Percentiles rank a stretch among this genome's conserved stretches.
Evolutionary conservation across 495 filamentous ascomycete species (phyloP).

Genomic region (Hypoxylon intermedium): DNA sequence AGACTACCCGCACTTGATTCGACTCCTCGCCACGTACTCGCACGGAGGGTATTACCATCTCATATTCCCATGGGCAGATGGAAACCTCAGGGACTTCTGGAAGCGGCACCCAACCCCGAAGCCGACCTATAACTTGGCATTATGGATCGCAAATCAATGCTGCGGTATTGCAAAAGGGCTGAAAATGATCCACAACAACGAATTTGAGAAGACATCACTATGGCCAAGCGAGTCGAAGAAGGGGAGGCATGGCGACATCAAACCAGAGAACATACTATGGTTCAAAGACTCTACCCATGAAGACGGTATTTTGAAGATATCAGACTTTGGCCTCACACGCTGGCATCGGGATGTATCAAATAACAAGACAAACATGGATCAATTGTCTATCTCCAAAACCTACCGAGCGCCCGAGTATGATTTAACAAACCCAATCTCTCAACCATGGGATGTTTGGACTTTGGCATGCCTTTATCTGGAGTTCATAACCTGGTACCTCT

Average conservation of each 20-base stretch:
- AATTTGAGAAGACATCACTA: neutral
- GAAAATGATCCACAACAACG: neutral
- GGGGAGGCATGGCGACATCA: conserved; percentile 39
- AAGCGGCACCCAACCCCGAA: neutral
- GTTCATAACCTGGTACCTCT: conserved; percentile 11
- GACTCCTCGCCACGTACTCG: conserved; percentile 1
- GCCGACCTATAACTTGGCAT: neutral
- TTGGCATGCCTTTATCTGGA: conserved; percentile 6
- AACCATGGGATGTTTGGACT: conserved; percentile 1
- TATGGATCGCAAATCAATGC: conserved; percentile 11
- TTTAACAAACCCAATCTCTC: neutral
- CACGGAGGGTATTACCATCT: conserved; percentile 7
- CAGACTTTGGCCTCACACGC: conserved; percentile 28
- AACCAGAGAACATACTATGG: conserved; percentile 39
- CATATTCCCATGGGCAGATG: conserved; percentile 18
- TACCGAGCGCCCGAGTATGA: neutral
- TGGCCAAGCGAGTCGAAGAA: neutral
- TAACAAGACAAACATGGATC: no score
- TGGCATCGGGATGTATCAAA: no score
- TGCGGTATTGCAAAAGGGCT: conserved; percentile 3
- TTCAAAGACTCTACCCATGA: conserved; percentile 5
- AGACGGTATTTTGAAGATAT: conserved; percentile 18
- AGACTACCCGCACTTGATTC: conserved; percentile 23
- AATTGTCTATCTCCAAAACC: neutral
- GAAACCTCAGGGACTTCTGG: conserved; percentile 4